Evolutionary conservation across 352 stramenopile genomes (phyloP), one percentile per base, ranked within the genome.

Genomic region (Globisporangium nagaii): DNA sequence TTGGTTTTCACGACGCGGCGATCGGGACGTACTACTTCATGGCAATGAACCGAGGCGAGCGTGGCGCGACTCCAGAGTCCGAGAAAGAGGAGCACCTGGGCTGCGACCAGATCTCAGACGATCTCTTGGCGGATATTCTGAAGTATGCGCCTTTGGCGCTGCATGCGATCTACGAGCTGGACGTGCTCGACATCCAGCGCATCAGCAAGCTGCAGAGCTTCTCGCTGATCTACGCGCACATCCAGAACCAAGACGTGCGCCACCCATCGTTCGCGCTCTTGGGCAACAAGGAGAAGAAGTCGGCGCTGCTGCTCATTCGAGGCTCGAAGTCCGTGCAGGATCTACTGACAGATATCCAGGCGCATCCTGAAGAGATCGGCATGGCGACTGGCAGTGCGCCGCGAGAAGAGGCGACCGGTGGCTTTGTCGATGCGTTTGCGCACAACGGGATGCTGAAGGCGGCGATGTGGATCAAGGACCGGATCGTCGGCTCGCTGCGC

Each of bases 21-120:
- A 78, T 95, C 51, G 84, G 84, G 2, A 88, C 81, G 15, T 95
- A 92, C 41, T 95, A 95, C 48, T 93, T 93, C 40, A 95, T 95
- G 84, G 84, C 84, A 5, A 91, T 89, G 76, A 93, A 93, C 42
- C 80, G 84, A 40, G 84, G 84, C 1, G 75, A 88, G 19, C 80
- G 84, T 19, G 84, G 84, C n/a, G 73, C 78, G 27, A 71, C 83
- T 42, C 84, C 84, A 7, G 72, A 86, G 30, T 58, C 65, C 5
- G 84, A 95, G 39, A 73, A 72, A 17, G 68, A 83, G 36, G 67
- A 68, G 13, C 82, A 95, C 58, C 56, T 56, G 19, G 73, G 65
- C 4, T 91, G 80, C 47, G 35, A 71, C 4, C 61, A 68, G 30
- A 75, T 93, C 13, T 75, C 84, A 10, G 80, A 95, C 46, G 79